A percentile compares a stretch with the other conserved stretches of the same genome.
These are phyloP conservation scores for Tarenaya hassleriana DNA, from an alignment of 345 rosid species.

Conservation along the genomic window DNA sequence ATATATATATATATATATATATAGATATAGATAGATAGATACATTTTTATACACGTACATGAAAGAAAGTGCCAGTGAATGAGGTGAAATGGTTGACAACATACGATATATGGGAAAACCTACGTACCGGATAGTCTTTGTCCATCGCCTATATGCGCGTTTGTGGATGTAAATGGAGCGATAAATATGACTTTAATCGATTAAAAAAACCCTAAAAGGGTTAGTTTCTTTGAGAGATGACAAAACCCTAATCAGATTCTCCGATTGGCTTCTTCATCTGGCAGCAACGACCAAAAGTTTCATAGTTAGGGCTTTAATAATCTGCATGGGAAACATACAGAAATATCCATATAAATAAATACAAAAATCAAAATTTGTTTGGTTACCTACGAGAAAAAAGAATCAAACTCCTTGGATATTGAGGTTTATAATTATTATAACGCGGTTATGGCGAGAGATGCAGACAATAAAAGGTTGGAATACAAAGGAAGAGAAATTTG, in stretches of 20 bases:
- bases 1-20: slow-evolving; percentile 16
- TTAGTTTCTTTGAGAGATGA: slow-evolving; percentile 16
- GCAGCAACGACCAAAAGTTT: slow-evolving; percentile 7
- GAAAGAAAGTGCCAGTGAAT: no score
- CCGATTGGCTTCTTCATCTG: slow-evolving; percentile 20
- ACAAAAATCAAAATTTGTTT: no score
- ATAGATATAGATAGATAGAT: no score
- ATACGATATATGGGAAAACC: no score
- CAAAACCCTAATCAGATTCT: slow-evolving; percentile 23
- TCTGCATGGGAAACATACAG: no score
- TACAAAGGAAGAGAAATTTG: slow-evolving; percentile 22
- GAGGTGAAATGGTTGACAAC: no score
- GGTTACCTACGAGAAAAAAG: slow-evolving; percentile 15
- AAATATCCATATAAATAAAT: background rate
- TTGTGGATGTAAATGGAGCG: slow-evolving; percentile 8
- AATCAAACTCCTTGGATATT: background rate
- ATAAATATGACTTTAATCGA: slow-evolving; percentile 7
- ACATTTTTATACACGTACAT: background rate
- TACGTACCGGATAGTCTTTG: slow-evolving; percentile 66
- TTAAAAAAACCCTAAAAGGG: slow-evolving; percentile 25
- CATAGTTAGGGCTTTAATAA: background rate
- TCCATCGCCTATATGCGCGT: slow-evolving; percentile 55
- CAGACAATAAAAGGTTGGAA: no score
- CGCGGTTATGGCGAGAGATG: no score
- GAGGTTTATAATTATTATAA: no score